phyloP scores from a whole-genome alignment of 2,329 filamentous ascomycete genomes.

The Fusarium piperis region DNA sequence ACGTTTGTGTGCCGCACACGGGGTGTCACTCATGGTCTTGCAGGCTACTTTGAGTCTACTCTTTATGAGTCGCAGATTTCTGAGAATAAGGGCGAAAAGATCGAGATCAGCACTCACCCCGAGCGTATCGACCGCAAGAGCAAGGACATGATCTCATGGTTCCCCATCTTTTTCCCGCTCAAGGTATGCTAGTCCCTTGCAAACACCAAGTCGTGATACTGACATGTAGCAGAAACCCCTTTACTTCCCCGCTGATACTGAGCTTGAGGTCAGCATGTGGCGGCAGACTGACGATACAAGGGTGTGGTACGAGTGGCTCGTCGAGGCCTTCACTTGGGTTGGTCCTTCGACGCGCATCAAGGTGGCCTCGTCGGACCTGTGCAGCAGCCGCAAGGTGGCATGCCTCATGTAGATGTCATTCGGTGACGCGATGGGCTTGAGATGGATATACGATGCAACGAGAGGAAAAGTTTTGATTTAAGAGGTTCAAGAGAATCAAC shows the following conservation, averaged over 20 bases:
- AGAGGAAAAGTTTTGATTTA: conserved; percentile 28
- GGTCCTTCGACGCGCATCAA: conserved; percentile 70
- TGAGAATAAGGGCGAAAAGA: conserved; percentile 56
- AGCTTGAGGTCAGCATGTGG: conserved; percentile 94
- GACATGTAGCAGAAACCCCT: conserved; percentile 73
- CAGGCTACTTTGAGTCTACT: conserved; percentile 96
- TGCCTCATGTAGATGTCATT: conserved; percentile 71
- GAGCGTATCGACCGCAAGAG: conserved; percentile 93
- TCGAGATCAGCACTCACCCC: conserved; percentile 93
- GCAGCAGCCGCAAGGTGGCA: conserved; percentile 74
- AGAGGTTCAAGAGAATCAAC: background rate
- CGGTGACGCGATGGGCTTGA: background rate
- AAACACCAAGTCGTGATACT: background rate
- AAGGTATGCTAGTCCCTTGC: conserved; percentile 68
- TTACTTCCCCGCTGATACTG: conserved; percentile 83
- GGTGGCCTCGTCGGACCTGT: conserved; percentile 72
- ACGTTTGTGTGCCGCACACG: conserved; percentile 81
- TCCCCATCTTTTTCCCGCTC: conserved; percentile 96
- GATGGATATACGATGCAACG: conserved; percentile 15
- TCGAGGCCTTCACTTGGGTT: conserved; percentile 81
- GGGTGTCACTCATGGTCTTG: conserved; percentile 89
- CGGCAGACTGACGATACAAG: conserved; percentile 92
- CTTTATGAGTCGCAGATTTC: conserved; percentile 72
- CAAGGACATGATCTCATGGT: conserved; percentile 99
- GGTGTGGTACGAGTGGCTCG: conserved; percentile 99